Base-by-base conservation (phyloP, 1,139 yeast genomes). In the Kodamaea plutei region DNA sequence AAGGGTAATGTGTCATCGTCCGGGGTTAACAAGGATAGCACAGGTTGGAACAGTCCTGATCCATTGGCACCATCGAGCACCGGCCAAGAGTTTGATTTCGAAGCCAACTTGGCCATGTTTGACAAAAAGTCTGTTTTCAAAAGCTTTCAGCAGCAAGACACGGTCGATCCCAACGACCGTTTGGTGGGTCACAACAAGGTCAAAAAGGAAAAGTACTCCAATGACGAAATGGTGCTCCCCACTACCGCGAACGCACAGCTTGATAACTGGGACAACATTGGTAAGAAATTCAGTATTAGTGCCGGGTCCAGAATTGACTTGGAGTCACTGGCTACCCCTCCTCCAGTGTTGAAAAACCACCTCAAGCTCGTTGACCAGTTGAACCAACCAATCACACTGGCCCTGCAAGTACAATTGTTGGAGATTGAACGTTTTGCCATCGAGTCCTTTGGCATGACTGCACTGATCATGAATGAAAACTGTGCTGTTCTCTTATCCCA, bases 21-120 rank as follows among this genome's bases (percentile, higher is more conserved):
- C n/a, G n/a, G n/a, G n/a, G n/a, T n/a, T n/a, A n/a, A n/a, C n/a
- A n/a, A n/a, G n/a, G n/a, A n/a, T n/a, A n/a, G n/a, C n/a, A n/a
- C n/a, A n/a, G n/a, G n/a, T n/a, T n/a, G n/a, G n/a, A 19, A 17
- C 28, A 16, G 17, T 18, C 9, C 22, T 23, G 23, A 18, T 11
- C 12, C 8, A 30, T 69, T 76, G 39, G 74, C 74, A 42, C 44
- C 61, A 17, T 57, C 73, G 23, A 76, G 69, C 14, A n/a, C n/a
- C n/a, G n/a, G n/a, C n/a, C n/a, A n/a, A n/a, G 96, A 88, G 41
- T 89, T 89, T 58, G 96, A 89, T 54, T 89, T 89, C 56, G 85
- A 77, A 37, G 82, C 88, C 8, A 85, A 84, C 49, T 68, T 88
- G 43, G 81, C 83, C 17, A 76, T 80, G 68, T 89, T 89, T 50